Base-by-base conservation (phyloP, 2,329 filamentous ascomycete genomes). In the Chaetomium sp. region DNA sequence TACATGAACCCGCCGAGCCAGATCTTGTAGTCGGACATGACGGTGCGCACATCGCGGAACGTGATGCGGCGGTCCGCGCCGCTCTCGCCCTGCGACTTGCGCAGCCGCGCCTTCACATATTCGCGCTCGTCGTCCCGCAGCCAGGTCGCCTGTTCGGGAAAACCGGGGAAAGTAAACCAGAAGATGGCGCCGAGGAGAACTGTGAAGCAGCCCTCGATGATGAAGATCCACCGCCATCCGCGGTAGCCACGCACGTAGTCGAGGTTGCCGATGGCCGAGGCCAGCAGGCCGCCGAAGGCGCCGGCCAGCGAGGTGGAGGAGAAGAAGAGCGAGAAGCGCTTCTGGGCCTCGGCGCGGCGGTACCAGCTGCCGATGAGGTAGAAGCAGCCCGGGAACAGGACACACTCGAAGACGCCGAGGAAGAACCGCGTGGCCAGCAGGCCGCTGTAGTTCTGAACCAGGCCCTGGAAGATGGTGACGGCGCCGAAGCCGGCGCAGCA, bases 311-410 rank as follows among this genome's bases (percentile, higher is more conserved):
- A 88, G 0, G 88, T 91, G 34, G 80, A 89, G 66, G 82, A 85
- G 76, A 97, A 97, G 78, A 97, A 97, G 76, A 97, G 91, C 12
- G 86, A 88, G 73, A 91, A 96, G 35, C 94, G 85, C 66, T 90
- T 89, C 72, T 97, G 92, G 2, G 91, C 90, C 72, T 97, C 94
- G 45, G 78, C 77, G 57, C 92, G 84, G 57, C 86, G 85, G 65
- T 97, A 99, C 91, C 88, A 95, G 85, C 92, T 92, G 3, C 56
- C 48, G 12, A 66, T n/a, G 6, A 91, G 74, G 66, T 91, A 88
- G 67, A 87, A 79, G 49, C 83, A 86, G 37, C 86, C 87, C 1
- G 86, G 86, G 62, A 89, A 89, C 79, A 91, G 89, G 70, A 86
- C 87, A 5, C 84, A 82, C 72, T 90, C 85, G 58, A 85, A 86